Percentiles rank a stretch among this genome's conserved stretches.
Conservation (phyloP, 1,284 basidiomycete genomes). For the Athelia sp. region DNA sequence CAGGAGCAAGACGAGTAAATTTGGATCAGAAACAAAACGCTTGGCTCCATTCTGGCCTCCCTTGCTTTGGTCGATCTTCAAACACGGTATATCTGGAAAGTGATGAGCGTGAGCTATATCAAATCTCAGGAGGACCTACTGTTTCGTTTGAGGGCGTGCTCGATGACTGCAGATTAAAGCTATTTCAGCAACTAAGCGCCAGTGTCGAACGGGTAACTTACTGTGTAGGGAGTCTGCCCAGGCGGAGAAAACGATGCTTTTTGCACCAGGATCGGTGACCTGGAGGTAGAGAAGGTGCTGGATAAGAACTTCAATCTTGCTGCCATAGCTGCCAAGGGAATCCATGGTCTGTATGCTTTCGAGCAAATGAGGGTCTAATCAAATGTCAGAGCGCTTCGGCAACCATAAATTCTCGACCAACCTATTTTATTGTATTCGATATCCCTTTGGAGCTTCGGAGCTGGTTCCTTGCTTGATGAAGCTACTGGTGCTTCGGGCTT, state of each 20-base stretch:
- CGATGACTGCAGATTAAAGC: conserved; percentile 44
- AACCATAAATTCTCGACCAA: conserved; percentile 15
- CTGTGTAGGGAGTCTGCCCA: conserved; percentile 77
- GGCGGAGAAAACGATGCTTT: conserved; percentile 80
- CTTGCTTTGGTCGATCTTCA: conserved; percentile 59
- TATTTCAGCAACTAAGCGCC: conserved; percentile 4
- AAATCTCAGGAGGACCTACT: conserved; percentile 23
- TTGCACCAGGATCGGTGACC: conserved; percentile 57
- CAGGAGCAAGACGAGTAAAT: conserved; percentile 61
- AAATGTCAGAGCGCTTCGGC: neutral
- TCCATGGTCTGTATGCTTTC: conserved; percentile 56
- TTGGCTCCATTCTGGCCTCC: conserved; percentile 55
- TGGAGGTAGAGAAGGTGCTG: conserved; percentile 66
- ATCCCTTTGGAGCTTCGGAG: conserved; percentile 50
- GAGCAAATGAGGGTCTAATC: conserved; percentile 38
- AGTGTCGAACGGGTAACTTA: conserved; percentile 28
- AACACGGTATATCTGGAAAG: conserved; percentile 46
- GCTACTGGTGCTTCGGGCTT: conserved; percentile 25
- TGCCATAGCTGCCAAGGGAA: conserved; percentile 66
- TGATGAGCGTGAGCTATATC: conserved; percentile 1
- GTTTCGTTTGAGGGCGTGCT: conserved; percentile 58
- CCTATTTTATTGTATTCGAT: conserved; percentile 63
- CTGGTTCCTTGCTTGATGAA: conserved; percentile 34
- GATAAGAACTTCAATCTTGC: conserved; percentile 71
- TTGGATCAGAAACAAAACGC: conserved; percentile 56